Base-by-base conservation (phyloP, 2,329 filamentous ascomycete species). In the Apiospora malaysiana region DNA sequence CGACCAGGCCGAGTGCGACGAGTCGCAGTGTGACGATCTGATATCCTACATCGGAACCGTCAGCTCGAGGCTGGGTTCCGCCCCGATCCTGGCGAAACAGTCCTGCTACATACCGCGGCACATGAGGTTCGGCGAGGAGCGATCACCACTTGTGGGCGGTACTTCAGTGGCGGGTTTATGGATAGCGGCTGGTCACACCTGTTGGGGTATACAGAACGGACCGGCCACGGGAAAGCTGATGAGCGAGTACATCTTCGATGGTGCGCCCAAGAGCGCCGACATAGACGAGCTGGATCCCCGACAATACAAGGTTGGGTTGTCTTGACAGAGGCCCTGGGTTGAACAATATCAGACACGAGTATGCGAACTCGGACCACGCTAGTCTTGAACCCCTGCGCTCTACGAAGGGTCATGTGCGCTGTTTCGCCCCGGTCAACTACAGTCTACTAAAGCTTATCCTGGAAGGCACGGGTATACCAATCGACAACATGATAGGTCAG, bases 171-270 rank as follows among this genome's bases (percentile, higher is more conserved):
- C 90, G 8, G 94, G 95, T 0, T 77, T 98, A 59, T 91, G 92
- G 80, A 85, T 98, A 72, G 96, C 96, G 0, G 88, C 94, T 0
- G 96, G 96, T 0, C 96, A 99, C 84, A 97, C 94, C 1, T 98
- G 95, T 83, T 99, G 96, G 96, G 96, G 96, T 0, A 97, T 99
- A 27, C 95, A 98, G 83, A 98, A 99, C 83, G 94, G 91, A 0
- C 95, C 95, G 0, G 96, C 88, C 1, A 98, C 95, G 9, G 93
- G 93, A 4, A 93, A 91, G 82, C 80, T 95, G 49, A 92, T 96
- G 84, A 92, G 92, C 47, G 93, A 95, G 81, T 90, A 93, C 81
- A 83, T 96, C 2, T 90, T 95, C 76, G 93, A 95, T 70, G 93
- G 93, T 0, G 82, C 84, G 72, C 88, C 91, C 0, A 90, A 81